Base-by-base conservation (phyloP, 768 basidiomycete species). In the Hygrocybe coccinea region DNA sequence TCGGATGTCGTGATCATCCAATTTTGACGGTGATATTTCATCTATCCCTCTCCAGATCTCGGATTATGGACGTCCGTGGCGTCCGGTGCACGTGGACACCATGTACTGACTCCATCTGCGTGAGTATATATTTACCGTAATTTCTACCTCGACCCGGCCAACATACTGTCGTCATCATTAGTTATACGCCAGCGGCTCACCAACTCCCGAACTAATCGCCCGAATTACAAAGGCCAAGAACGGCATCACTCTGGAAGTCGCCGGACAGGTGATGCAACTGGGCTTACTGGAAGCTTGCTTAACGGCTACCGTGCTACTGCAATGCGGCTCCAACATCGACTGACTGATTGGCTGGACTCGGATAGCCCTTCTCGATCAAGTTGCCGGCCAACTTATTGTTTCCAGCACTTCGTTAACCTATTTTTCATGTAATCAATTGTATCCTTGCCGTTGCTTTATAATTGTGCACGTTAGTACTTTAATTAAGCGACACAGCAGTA, bases 301-400 rank as follows among this genome's bases (percentile, higher is more conserved):
- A 24, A 71, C 81, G 9, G 83, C 81, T 0, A 75, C 81, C 0
- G 60, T 81, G 5, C 70, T 87, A 21, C 70, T 87, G 43, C 81
- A 80, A 56, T 83, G 75, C 49, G 85, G 85, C n/a, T 79, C 77
- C 54, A 80, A 73, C 67, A 80, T 87, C 21, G 85, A 86, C 59
- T 86, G 55, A 68, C 14, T 29, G 29, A 29, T 29, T 8, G 29
- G n/a, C n/a, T n/a, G 29, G 29, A 29, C 29, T 29, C 29, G 29
- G 29, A 29, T 29, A 29, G 29, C 29, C 29, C 8, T 29, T 48
- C 17, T 48, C 5, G 29, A 21, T 53, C 36, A 41, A 22, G 21
- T 48, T 48, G 22, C 45, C 33, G 12, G 29, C 6, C 17, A n/a
- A 37, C 8, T 52, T 22, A 37, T 41, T 22, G n/a, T n/a, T n/a